Percentiles rank a stretch among this genome's conserved stretches.
Evolutionary conservation across 202 grass and related monocot species (phyloP).

Genomic region (Hordeum pubiflorum): DNA sequence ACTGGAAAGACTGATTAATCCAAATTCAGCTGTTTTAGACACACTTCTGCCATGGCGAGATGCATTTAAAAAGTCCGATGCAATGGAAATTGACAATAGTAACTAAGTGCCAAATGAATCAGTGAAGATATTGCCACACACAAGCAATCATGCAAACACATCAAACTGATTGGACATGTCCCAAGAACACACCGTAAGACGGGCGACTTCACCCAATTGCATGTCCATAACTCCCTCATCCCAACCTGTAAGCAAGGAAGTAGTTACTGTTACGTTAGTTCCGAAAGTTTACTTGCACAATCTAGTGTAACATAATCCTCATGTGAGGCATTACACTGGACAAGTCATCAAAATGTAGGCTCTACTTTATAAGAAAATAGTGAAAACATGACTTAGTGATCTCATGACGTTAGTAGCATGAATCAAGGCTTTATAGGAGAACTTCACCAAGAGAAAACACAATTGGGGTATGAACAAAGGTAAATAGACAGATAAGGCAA

Average conservation of each 20-base stretch:
- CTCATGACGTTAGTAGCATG: neutral
- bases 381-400: neutral
- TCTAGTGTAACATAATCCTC: neutral
- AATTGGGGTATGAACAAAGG: neutral
- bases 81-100: neutral
- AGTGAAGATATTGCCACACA: neutral
- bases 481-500: neutral
- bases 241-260: slow-evolving; percentile 61
- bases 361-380: neutral
- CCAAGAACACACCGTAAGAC: slow-evolving; percentile 45
- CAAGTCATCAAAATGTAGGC: neutral
- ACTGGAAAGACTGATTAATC: neutral
- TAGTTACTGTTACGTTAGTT: neutral
- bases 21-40: neutral
- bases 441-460: neutral
- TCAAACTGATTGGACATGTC: neutral
- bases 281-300: neutral
- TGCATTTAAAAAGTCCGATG: neutral
- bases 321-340: neutral
- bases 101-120: neutral
- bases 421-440: neutral
- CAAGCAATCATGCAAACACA: neutral
- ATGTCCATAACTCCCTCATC: slow-evolving; percentile 93
- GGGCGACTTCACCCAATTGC: slow-evolving; percentile 87
- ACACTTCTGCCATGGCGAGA: neutral